A percentile compares a stretch with the other conserved stretches of the same genome.
Conservation (phyloP, 768 basidiomycete genomes). For the Lanmaoa pseudosensibilis region DNA sequence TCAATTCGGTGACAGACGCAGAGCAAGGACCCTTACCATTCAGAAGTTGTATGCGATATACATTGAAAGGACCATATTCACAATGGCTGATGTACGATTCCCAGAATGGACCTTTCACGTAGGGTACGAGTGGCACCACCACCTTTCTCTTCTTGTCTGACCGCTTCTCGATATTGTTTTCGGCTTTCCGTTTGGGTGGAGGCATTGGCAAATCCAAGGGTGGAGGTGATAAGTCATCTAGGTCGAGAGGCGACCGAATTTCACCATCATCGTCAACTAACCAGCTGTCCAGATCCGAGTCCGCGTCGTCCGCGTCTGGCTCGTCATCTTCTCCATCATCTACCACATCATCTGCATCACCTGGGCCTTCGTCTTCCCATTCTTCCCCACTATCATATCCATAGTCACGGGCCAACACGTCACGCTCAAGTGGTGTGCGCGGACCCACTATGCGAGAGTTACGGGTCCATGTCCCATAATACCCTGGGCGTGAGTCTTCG, state of each 20-base stretch:
- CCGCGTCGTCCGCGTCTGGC: slow-evolving; percentile 54
- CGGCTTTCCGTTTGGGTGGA: slow-evolving; percentile 65
- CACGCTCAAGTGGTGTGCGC: slow-evolving; percentile 78
- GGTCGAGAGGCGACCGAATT: slow-evolving; percentile 43
- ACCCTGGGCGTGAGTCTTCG: slow-evolving; percentile 86
- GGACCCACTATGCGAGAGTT: slow-evolving; percentile 77
- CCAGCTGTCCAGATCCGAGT: slow-evolving; percentile 41
- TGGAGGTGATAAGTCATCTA: slow-evolving; percentile 37
- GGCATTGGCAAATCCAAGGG: slow-evolving; percentile 37
- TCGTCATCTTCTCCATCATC: slow-evolving; percentile 62
- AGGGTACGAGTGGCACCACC: slow-evolving; percentile 77
- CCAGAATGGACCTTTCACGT: slow-evolving; percentile 81
- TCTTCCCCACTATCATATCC: slow-evolving; percentile 93
- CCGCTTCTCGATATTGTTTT: slow-evolving; percentile 44
- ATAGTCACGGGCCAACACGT: slow-evolving; percentile 80
- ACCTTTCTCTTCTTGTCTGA: slow-evolving; percentile 71
- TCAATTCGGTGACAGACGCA: slow-evolving; percentile 3
- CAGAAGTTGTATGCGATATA: slow-evolving; percentile 76
- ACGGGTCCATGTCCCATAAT: slow-evolving; percentile 93
- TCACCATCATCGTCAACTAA: slow-evolving; percentile 74
- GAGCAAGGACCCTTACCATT: slow-evolving; percentile 60
- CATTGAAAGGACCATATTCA: slow-evolving; percentile 66
- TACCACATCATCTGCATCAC: slow-evolving; percentile 76
- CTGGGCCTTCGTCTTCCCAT: slow-evolving; percentile 86
- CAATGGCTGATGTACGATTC: slow-evolving; percentile 68